Evolutionary conservation across 352 stramenopile species (phyloP), one percentile per base, ranked within the genome.

Genomic region (Phytophthora syringae): DNA sequence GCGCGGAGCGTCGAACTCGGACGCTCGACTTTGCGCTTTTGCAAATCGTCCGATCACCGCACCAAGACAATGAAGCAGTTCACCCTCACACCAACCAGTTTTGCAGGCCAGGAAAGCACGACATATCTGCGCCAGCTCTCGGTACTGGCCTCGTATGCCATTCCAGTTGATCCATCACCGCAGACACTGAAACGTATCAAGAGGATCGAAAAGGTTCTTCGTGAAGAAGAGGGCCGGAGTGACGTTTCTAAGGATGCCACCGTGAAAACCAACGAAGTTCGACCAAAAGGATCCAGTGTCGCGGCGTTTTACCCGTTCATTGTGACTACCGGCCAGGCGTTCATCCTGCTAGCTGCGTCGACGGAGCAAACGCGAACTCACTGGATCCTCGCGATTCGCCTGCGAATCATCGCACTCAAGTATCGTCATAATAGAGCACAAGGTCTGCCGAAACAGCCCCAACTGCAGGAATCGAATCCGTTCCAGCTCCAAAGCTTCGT

Each of bases 41-140:
- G 77, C 62, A 79, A 86, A 37, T 42, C 48, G 5, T 81, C 72
- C 0, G 64, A 82, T 12, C 64, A 69, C 44, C 71, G 72, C 22
- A 80, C 73, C 27, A 80, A 79, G 30, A 70, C 70, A 5, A 90
- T 90, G 81, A 88, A 90, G 52, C 81, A 92, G 54, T 92, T 92
- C 32, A 63, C 60, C 16, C 81, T 92, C 44, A 88, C 83, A 1
- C 65, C 65, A 0, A 71, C 74, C 2, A 88, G 71, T 62, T 82
- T 84, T 42, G 76, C 77, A n/a, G 77, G 71, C 16, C 81, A 89
- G 44, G 83, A 92, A 53, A 67, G 56, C 24, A 68, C 82, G n/a
- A 80, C 85, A 20, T 77, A 88, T 39, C 67, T 90, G 40, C 74
- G 70, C 16, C 70, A 79, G 27, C 60, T 77, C 21, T 54, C 50